Base-by-base conservation (phyloP, 768 basidiomycete genomes). In the Rubroboletus satanas region DNA sequence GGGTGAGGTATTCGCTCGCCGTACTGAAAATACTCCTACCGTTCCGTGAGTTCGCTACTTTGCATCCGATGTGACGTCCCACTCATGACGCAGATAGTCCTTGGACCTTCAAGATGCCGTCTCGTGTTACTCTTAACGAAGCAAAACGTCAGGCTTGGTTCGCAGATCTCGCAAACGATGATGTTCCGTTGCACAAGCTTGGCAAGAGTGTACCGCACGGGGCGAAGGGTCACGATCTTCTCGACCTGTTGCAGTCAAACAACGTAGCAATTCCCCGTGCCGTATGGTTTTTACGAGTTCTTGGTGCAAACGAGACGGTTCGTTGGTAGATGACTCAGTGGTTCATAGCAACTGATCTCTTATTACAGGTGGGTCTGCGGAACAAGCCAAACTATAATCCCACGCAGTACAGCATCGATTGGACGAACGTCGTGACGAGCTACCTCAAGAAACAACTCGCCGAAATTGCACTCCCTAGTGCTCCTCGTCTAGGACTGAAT, bases 171-270 rank as follows among this genome's bases (percentile, higher is more conserved):
- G 89, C 91, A 12, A 83, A 93, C 59, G 83, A 90, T 1, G 77
- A 84, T 32, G 87, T 93, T 14, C 91, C 91, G 5, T 76, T 93
- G 15, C 75, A 87, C 65, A 92, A 89, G 65, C 74, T 93, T 10
- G 88, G 88, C 7, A 91, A 90, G 72, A 89, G 83, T 65, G 88
- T 93, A 5, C 92, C 91, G 3, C 89, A 93, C 64, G 89, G 89
- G 0, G 86, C 86, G 5, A 93, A 90, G 69, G 92, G 90, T 2
- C 84, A 87, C 58, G 90, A 92, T 62, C 77, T 93, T 29, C 74
- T 94, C 48, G 91, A 93, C 56, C 74, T 93, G 41, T 71, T 94
- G 31, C 88, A 93, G 51, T 75, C 78, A 7, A 84, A 90, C 51
- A 81, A 85, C 53, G 87, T 93, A 28, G 87, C 86, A 7, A 87